Conservation (phyloP, 1,284 basidiomycete species). For the Sporisorium sorghi region DNA sequence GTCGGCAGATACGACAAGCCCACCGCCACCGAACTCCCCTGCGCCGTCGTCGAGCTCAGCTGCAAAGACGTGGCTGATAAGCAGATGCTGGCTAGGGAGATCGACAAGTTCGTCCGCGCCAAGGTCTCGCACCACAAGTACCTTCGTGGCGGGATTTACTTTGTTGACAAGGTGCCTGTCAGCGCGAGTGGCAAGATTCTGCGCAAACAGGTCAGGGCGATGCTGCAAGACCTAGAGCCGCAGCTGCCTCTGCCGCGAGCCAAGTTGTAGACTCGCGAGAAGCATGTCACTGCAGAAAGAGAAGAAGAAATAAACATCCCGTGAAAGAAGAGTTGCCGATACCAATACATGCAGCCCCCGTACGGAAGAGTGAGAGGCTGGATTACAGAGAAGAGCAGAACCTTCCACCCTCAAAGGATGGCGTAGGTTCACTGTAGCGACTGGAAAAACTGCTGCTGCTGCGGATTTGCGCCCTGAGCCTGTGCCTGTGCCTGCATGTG, state of each 20-base stretch:
- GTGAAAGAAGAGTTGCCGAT: background rate
- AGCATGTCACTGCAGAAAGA: background rate
- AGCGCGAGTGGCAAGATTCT: constrained; percentile 51
- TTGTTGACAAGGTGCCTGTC: constrained; percentile 46
- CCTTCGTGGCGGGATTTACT: constrained; percentile 44
- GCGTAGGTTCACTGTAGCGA: constrained; percentile 29
- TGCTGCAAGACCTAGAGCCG: constrained; percentile 17
- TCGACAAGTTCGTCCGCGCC: constrained; percentile 34
- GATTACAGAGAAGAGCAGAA: too few relatives aligned
- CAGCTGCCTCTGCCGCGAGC: constrained; percentile 7
- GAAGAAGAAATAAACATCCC: background rate
- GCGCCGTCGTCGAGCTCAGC: constrained; percentile 39
- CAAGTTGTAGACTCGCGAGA: constrained; percentile 11
- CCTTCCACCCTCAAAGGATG: too few relatives aligned
- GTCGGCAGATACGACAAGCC: constrained; percentile 53
- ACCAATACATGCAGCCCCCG: constrained; percentile 1
- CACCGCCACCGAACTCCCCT: constrained; percentile 48
- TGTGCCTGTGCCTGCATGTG: constrained; percentile 44
- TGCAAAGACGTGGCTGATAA: background rate
- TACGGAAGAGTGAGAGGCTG: background rate
- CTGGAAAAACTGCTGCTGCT: constrained; percentile 37
- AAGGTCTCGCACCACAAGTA: constrained; percentile 46
- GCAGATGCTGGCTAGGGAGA: constrained; percentile 17
- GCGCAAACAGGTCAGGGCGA: constrained; percentile 31
- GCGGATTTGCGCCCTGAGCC: constrained; percentile 16